Percentiles rank a stretch among this genome's conserved stretches.
Conservation (phyloP, 352 stramenopile species). For the Globisporangium rhizosaccharum region DNA sequence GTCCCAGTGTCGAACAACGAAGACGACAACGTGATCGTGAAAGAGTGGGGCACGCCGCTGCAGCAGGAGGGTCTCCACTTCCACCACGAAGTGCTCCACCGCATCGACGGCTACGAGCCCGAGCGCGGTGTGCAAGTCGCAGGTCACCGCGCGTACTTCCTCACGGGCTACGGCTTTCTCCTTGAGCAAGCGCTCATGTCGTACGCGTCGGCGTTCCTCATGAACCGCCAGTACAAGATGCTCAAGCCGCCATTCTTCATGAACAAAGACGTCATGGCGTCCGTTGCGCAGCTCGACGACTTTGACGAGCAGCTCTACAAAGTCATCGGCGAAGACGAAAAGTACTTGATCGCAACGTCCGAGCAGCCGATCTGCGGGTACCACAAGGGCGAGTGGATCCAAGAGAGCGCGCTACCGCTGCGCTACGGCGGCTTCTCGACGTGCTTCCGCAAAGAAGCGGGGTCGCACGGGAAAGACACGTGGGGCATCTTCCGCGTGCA, state of each 20-base stretch:
- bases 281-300: slow-evolving; percentile 98
- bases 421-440: slow-evolving; percentile 96
- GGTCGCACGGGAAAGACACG: slow-evolving; percentile 98
- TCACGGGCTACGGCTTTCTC: slow-evolving; percentile 97
- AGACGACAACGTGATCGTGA: slow-evolving; percentile 94
- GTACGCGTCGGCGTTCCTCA: slow-evolving; percentile 97
- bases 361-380: slow-evolving; percentile 99
- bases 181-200: slow-evolving; percentile 99
- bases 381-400: slow-evolving; percentile 93
- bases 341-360: slow-evolving; percentile 99
- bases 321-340: slow-evolving; percentile 95
- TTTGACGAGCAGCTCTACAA: slow-evolving; percentile 99
- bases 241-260: slow-evolving; percentile 99
- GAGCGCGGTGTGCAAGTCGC: slow-evolving; percentile 93
- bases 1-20: slow-evolving; percentile 97
- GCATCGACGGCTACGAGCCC: slow-evolving; percentile 99
- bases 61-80: slow-evolving; percentile 87
- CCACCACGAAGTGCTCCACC: slow-evolving; percentile 96
- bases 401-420: slow-evolving; percentile 73
- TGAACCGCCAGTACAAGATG: slow-evolving; percentile 94
- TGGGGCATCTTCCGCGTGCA: slow-evolving; percentile 99
- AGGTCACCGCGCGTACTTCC: slow-evolving; percentile 98
- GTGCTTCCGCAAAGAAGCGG: slow-evolving; percentile 99
- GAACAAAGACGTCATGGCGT: slow-evolving; percentile 99
- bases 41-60: slow-evolving; percentile 65